These are phyloP conservation scores for Heterobasidion annosum DNA, from an alignment of 1,284 basidiomycete species.

Conservation along the genomic window DNA sequence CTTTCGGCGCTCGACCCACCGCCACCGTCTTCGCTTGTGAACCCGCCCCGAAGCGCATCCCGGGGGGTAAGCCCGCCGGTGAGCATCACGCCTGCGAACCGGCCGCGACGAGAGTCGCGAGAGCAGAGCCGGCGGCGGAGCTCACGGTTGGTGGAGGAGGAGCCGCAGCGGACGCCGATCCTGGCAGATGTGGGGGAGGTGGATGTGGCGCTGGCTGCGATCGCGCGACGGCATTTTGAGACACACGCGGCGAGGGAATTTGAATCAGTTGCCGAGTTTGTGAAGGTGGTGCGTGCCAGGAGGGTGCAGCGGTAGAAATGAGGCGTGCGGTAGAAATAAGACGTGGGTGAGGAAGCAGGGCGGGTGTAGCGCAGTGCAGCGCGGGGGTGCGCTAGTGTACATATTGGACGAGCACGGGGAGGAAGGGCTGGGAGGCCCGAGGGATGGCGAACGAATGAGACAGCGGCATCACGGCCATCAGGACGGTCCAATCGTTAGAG, in stretches of 20 bases:
- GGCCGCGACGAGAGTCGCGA: conserved; percentile 56
- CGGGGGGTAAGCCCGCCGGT: conserved; percentile 38
- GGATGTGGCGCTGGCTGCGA: conserved; percentile 50
- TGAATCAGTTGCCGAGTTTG: conserved; percentile 71
- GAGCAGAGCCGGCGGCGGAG: conserved; percentile 52
- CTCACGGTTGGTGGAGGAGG: conserved; percentile 53
- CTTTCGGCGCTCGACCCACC: conserved; percentile 56
- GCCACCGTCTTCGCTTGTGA: conserved; percentile 48
- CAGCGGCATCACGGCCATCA: too few relatives aligned
- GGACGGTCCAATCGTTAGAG: too few relatives aligned
- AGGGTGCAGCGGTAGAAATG: conserved; percentile 22
- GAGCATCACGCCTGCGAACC: conserved; percentile 42
- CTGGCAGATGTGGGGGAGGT: conserved; percentile 60
- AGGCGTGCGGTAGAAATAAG: conserved; percentile 9
- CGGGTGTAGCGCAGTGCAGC: too few relatives aligned
- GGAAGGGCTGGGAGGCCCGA: too few relatives aligned
- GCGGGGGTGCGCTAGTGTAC: too few relatives aligned
- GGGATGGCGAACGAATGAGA: background rate
- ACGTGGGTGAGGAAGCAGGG: too few relatives aligned
- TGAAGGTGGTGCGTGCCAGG: conserved; percentile 62
- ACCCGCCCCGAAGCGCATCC: conserved; percentile 33
- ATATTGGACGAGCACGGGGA: too few relatives aligned
- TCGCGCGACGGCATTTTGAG: conserved; percentile 64
- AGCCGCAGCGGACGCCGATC: conserved; percentile 44
- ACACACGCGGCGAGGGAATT: conserved; percentile 57